Percentiles rank a stretch among this genome's conserved stretches.
These are phyloP conservation scores for Podaxis carcinomalis DNA, from an alignment of 768 basidiomycete genomes.

Conservation along the genomic window DNA sequence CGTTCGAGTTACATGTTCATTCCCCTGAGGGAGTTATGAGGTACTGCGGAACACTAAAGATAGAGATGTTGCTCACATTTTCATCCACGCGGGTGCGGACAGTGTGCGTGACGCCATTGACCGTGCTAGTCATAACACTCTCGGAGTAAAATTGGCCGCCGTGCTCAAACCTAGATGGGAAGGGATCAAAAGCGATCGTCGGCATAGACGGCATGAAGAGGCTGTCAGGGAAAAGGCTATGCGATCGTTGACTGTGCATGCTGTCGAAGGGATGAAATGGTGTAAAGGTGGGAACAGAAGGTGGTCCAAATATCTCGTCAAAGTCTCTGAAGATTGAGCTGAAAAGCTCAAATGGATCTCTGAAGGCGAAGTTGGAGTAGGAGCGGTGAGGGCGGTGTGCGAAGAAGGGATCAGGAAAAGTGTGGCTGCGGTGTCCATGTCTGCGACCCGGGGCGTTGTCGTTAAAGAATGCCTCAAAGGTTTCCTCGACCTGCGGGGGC, in stretches of 20 bases:
- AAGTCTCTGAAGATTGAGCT: constrained; percentile 60
- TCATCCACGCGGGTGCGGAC: constrained; percentile 50
- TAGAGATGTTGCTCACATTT: constrained; percentile 38
- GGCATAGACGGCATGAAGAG: constrained; percentile 12
- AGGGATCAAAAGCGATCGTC: constrained; percentile 4
- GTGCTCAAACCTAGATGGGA: constrained; percentile 12
- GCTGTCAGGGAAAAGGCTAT: background rate
- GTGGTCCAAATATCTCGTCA: constrained; percentile 19
- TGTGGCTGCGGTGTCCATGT: constrained; percentile 23
- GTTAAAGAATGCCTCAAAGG: constrained; percentile 7
- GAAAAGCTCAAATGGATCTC: constrained; percentile 74
- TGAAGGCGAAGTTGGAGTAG: constrained; percentile 46
- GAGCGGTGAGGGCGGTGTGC: constrained; percentile 21
- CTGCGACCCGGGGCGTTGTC: constrained; percentile 12
- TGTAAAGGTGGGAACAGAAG: constrained; percentile 11
- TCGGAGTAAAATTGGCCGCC: constrained; percentile 42
- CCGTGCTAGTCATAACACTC: constrained; percentile 49
- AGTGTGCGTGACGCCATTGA: constrained; percentile 69
- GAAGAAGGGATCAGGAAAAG: constrained; percentile 42
- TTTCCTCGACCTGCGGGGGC: constrained; percentile 41
- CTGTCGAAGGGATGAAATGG: constrained; percentile 1
- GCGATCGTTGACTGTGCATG: background rate
- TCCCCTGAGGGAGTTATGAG: constrained; percentile 45
- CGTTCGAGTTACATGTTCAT: constrained; percentile 65
- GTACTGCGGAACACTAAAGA: constrained; percentile 7